phyloP scores from a whole-genome alignment of 2,329 filamentous ascomycete genomes.

The Verticillium dahliae region DNA sequence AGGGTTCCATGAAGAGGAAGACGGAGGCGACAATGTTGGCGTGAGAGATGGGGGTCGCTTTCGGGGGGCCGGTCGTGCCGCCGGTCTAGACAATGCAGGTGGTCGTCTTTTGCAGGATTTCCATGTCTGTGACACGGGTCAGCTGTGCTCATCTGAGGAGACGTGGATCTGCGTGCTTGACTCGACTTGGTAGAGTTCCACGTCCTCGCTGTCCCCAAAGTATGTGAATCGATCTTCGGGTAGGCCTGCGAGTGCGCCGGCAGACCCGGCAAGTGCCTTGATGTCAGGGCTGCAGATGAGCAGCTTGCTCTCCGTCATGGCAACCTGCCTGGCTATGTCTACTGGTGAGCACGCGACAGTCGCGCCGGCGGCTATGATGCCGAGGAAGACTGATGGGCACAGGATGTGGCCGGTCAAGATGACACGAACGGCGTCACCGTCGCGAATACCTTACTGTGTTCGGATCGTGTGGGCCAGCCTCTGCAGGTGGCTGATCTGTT shows the following conservation, averaged over 20 bases:
- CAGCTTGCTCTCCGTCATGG: slow-evolving; percentile 28
- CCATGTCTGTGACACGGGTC: slow-evolving; percentile 43
- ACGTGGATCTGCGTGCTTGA: slow-evolving; percentile 22
- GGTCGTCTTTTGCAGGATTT: slow-evolving; percentile 31
- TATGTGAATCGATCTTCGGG: slow-evolving; percentile 20
- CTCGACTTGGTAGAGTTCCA: slow-evolving; percentile 20
- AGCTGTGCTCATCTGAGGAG: slow-evolving; percentile 34
- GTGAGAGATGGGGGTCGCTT: slow-evolving; percentile 39
- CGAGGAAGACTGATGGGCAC: slow-evolving; percentile 46
- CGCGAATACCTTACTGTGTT: slow-evolving; percentile 38
- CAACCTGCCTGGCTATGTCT: slow-evolving; percentile 42
- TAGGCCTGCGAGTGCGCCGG: slow-evolving; percentile 39
- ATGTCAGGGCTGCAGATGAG: slow-evolving; percentile 41
- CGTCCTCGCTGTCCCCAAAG: slow-evolving; percentile 10
- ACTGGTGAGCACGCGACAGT: slow-evolving; percentile 48
- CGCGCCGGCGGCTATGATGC: slow-evolving; percentile 51
- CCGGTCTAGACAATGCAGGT: slow-evolving; percentile 41
- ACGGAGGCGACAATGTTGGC: slow-evolving; percentile 33
- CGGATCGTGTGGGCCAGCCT: slow-evolving; percentile 50
- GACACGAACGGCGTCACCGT: slow-evolving; percentile 44
- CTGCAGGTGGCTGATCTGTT: slow-evolving; percentile 39
- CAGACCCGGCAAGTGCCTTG: slow-evolving; percentile 37
- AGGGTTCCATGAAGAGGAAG: slow-evolving; percentile 20
- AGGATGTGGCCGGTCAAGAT: slow-evolving; percentile 51
- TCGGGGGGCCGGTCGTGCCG: slow-evolving; percentile 41